These are phyloP conservation scores for Globisporangium uncinulatum DNA, from an alignment of 352 stramenopile species.

Conservation along the genomic window DNA sequence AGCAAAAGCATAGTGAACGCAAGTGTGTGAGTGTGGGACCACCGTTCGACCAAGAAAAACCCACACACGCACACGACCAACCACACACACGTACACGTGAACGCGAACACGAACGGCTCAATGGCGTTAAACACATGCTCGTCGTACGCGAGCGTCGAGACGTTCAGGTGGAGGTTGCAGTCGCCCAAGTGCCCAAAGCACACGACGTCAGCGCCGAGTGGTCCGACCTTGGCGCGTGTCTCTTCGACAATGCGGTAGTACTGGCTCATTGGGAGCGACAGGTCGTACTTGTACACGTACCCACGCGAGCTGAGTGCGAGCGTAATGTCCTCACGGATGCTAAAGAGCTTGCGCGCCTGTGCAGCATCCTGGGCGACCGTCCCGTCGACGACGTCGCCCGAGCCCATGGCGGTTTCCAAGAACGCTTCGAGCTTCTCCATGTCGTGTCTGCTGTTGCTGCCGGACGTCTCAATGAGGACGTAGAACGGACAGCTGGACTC, in stretches of 20 bases:
- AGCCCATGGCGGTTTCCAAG: conserved; percentile 66
- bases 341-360: conserved; percentile 91
- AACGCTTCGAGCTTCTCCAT: conserved; percentile 88
- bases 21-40: conserved; percentile 1
- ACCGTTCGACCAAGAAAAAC: neutral
- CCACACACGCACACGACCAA: conserved; percentile 2
- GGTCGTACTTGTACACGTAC: conserved; percentile 98
- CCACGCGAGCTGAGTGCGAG: conserved; percentile 79
- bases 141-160: conserved; percentile 74
- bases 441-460: conserved; percentile 89
- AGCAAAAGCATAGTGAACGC: neutral
- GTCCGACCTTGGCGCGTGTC: conserved; percentile 45
- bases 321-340: conserved; percentile 93
- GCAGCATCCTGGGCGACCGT: conserved; percentile 90
- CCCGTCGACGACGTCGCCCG: conserved; percentile 83
- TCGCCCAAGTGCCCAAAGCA: conserved; percentile 95
- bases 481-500: conserved; percentile 78
- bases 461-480: conserved; percentile 96
- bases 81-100: conserved; percentile 42
- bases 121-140: conserved; percentile 55
- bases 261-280: conserved; percentile 89
- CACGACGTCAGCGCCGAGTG: conserved; percentile 52
- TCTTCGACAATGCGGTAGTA: conserved; percentile 91
- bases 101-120: conserved; percentile 80
- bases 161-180: conserved; percentile 97